Conservation (phyloP, 2,329 filamentous ascomycete species). For the Aspergillus chevalieri region DNA sequence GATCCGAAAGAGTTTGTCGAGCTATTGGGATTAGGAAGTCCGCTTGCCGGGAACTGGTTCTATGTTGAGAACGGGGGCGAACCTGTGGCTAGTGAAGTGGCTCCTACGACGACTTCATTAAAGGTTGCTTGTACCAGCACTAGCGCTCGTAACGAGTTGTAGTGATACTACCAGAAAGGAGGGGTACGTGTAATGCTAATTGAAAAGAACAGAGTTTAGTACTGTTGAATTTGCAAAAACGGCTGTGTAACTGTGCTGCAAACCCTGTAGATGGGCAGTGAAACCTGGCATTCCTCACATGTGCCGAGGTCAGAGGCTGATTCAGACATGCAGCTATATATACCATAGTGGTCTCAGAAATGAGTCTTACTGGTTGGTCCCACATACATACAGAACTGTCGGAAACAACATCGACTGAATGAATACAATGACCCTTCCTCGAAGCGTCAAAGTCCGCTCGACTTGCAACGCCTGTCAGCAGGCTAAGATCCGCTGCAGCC, state of each 20-base stretch:
- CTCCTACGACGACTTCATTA: conserved; percentile 16
- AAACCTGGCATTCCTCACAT: no score
- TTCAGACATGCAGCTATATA: no score
- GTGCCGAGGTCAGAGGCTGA: no score
- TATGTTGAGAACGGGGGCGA: conserved; percentile 25
- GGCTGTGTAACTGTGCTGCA: no score
- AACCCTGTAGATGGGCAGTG: no score
- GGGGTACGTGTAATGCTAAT: no score
- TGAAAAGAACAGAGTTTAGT: no score
- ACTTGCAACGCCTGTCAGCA: conserved; percentile 36
- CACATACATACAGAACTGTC: conserved; percentile 1
- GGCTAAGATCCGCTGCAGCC: conserved; percentile 33
- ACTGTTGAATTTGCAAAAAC: no score
- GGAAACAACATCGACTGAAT: no score
- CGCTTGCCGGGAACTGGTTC: conserved; percentile 36
- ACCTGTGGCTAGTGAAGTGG: neutral
- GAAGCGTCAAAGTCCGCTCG: conserved; percentile 31
- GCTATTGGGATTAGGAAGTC: conserved; percentile 22
- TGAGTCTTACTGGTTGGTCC: neutral
- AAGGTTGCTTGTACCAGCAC: conserved; percentile 7
- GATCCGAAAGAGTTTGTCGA: conserved; percentile 29
- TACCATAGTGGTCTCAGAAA: no score
- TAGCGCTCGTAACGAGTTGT: neutral
- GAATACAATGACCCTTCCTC: conserved; percentile 13
- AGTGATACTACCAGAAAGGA: neutral